A percentile compares a stretch with the other conserved stretches of the same genome.
phyloP scores from a whole-genome alignment of 2,329 filamentous ascomycete genomes.

The Colletotrichum sp. region DNA sequence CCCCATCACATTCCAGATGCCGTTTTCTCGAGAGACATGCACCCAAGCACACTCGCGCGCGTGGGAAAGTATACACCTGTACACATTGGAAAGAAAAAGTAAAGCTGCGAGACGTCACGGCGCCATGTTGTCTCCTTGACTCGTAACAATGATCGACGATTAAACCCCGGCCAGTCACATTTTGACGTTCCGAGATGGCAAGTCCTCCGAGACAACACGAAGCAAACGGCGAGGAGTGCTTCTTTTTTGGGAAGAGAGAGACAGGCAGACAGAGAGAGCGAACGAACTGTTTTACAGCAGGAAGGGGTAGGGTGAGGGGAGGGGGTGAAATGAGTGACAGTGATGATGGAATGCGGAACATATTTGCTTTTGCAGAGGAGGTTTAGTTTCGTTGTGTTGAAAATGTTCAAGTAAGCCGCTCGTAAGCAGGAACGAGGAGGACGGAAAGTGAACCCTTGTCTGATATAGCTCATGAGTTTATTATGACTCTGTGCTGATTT shows the following conservation, averaged over 20 bases:
- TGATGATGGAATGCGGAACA: neutral
- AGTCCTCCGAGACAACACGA: constrained; percentile 6
- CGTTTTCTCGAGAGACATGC: neutral
- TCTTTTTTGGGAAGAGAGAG: neutral
- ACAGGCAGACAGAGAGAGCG: neutral
- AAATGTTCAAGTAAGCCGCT: neutral
- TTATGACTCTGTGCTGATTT: neutral
- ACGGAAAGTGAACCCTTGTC: neutral
- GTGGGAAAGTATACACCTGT: neutral
- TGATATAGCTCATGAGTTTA: constrained; percentile 1
- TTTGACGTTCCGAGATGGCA: neutral
- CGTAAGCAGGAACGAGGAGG: neutral
- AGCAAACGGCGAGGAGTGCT: neutral
- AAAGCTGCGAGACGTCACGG: neutral
- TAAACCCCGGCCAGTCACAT: neutral
- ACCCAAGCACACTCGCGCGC: neutral
- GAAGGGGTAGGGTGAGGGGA: neutral
- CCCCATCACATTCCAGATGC: neutral
- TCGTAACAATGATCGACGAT: neutral
- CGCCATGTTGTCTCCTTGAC: constrained; percentile 19
- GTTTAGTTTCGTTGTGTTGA: neutral
- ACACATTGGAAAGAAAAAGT: neutral
- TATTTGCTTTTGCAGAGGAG: neutral
- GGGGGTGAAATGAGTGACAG: neutral
- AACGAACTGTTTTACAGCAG: neutral